Evolutionary conservation across 2,329 filamentous ascomycete genomes (phyloP), one percentile per base, ranked within the genome.

Genomic region (Dryadomyces quercus-mongolicae): DNA sequence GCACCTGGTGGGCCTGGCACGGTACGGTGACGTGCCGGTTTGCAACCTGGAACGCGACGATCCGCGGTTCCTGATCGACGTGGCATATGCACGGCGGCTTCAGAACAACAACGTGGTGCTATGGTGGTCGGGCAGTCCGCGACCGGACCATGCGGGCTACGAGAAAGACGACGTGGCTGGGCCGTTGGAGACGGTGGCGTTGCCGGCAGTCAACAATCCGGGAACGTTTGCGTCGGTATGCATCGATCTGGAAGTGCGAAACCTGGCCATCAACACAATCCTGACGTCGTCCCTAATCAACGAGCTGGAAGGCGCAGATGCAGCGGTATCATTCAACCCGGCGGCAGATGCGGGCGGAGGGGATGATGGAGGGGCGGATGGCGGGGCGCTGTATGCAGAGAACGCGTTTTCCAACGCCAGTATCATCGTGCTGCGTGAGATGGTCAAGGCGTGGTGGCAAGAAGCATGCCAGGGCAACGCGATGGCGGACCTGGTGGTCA

Each of bases 371-470:
- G 82, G 85, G 55, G 77, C 83, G 34, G 74, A 71, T 0, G 80
- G 85, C 55, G 85, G 85, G 56, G 77, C 84, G 18, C 79, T 95
- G 7, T 86, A 88, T 58, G 88, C 90, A 0, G 90, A 95, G 58
- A 93, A 86, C 57, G 88, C 92, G 0, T 98, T 98, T 66, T 85
- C 92, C n/a, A 87, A 89, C 51, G 90, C 92, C 3, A 88, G 90
- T 54, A 87, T 97, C 5, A 80, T 85, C 7, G 93, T 98, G 0
- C 76, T 99, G 3, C 85, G 93, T 15, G 94, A 97, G 62, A 96
- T 99, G 91, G 93, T 99, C 61, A 95, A 96, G 67, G 81, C 88
- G 2, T 99, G 94, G 94, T 98, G 93, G 93, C 80, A 85, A 1
- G 92, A 98, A 68, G 94, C 93, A 6, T 93, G 88, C 65, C 83